Percentiles rank a stretch among this genome's conserved stretches.
Evolutionary conservation across 306 rosid species (phyloP).

Genomic region (Quercus dentata): DNA sequence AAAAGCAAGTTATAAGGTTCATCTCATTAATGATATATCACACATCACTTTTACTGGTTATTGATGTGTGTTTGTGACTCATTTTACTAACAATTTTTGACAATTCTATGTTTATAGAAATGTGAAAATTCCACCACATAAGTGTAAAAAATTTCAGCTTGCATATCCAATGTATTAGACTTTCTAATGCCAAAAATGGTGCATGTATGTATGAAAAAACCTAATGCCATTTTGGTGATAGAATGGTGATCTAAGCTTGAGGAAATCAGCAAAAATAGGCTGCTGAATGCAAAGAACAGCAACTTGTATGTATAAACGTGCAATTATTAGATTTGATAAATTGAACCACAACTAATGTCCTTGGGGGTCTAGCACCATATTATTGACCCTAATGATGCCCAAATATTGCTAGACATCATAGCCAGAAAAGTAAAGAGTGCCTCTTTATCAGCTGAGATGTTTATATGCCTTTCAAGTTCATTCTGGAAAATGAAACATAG

Average conservation of each 20-base stretch:
- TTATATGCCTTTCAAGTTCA: too few species aligned
- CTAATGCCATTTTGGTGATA: neutral
- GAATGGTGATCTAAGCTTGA: too few species aligned
- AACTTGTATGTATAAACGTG: too few species aligned
- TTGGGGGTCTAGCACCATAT: too few species aligned
- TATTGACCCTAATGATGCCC: too few species aligned
- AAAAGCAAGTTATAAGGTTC: neutral
- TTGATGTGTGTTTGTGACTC: neutral
- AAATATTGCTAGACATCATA: too few species aligned
- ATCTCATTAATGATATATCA: neutral
- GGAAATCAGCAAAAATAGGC: too few species aligned
- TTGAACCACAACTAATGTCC: too few species aligned
- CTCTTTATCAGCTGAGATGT: neutral
- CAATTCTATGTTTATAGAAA: neutral
- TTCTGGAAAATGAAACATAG: neutral
- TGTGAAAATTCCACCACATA: too few species aligned
- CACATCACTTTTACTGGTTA: neutral
- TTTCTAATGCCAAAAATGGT: neutral
- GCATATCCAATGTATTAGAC: neutral
- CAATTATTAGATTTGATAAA: too few species aligned
- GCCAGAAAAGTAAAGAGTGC: too few species aligned
- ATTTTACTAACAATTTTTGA: neutral
- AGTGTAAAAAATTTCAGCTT: neutral
- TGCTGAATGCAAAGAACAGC: too few species aligned
- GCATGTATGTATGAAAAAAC: neutral